These are phyloP conservation scores for Sungouiella blattae DNA, from an alignment of 805 yeast species.

Conservation along the genomic window DNA sequence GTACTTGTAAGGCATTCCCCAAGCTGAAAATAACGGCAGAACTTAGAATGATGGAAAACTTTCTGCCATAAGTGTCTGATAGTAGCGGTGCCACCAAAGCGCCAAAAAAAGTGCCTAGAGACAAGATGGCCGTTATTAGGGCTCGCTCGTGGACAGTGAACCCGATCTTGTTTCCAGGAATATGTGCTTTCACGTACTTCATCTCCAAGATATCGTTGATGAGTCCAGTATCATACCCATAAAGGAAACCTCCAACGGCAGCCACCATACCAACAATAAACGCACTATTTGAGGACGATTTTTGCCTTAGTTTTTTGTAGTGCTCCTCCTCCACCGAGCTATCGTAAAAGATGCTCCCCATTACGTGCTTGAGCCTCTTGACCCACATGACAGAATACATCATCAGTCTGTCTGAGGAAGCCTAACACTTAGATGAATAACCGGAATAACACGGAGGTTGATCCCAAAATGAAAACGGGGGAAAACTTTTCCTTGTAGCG, in stretches of 20 bases:
- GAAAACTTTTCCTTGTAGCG: too few species aligned
- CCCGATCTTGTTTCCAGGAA: slow-evolving; percentile 43
- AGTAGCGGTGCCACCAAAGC: slow-evolving; percentile 49
- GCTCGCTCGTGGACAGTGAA: slow-evolving; percentile 67
- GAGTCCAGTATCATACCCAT: slow-evolving; percentile 87
- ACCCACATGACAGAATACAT: too few species aligned
- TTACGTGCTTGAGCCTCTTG: too few species aligned
- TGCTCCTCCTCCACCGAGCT: slow-evolving; percentile 35
- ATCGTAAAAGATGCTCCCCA: slow-evolving; percentile 31
- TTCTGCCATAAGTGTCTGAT: slow-evolving; percentile 72
- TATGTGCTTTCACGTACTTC: slow-evolving; percentile 56
- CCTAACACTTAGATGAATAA: too few species aligned
- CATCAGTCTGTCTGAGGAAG: too few species aligned
- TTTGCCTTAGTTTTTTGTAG: slow-evolving; percentile 36
- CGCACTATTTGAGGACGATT: slow-evolving; percentile 60
- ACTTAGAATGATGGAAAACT: slow-evolving; percentile 58
- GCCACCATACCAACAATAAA: slow-evolving; percentile 74
- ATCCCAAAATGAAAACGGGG: too few species aligned
- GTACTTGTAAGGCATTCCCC: slow-evolving; percentile 71
- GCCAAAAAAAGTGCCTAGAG: slow-evolving; percentile 77
- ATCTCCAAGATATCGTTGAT: slow-evolving; percentile 78
- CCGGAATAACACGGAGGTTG: too few species aligned
- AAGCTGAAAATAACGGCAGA: slow-evolving; percentile 61
- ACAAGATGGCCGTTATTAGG: slow-evolving; percentile 71
- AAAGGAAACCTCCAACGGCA: slow-evolving; percentile 87